Base-by-base conservation (phyloP, 495 filamentous ascomycete genomes). In the Chlorociboria aeruginascens region DNA sequence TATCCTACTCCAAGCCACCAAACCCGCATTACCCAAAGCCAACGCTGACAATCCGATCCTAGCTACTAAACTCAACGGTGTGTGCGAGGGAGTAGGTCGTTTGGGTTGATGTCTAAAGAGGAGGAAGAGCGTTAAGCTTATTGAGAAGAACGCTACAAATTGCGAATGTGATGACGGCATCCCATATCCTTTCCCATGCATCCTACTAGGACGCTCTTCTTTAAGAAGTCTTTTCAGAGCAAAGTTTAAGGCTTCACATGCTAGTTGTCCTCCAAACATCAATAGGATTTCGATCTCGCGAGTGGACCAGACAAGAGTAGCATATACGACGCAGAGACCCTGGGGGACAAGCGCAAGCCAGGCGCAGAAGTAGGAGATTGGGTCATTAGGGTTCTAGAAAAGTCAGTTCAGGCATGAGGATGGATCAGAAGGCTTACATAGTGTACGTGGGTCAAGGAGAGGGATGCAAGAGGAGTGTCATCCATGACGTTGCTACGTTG, bases 111-210 rank as follows among this genome's bases (percentile, higher is more conserved):
- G 86, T 49, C 90, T 76, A 42, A 85, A 66, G 12, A 90, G 69
- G 20, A 96, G 69, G 66, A 96, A 96, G 29, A 99, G 69, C 12
- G 77, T 67, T 20, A 95, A 63, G 57, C 83, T 87, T 46, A 92
- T 67, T 36, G 86, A 80, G 70, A 95, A 97, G 69, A 85, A 99
- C 8, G 80, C 70, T 40, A 85, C 82, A 61, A 95, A 99, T 65
- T 99, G 92, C 8, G 92, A 86, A 67, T 99, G 92, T 25, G 88
- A 95, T 39, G 83, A 89, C n/a, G 92, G 92, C 92, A 99, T 99
- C 53, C 92, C 92, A 59, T 97, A 99, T 50, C 92, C 92, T 63
- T 95, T 95, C 33, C 84, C 84, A 49, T 81, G 74, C 73, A 85
- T 85, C 66, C 84, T 83, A 44, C 71, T 75, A 30, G 92, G 92